These are phyloP conservation scores for Penicillium paxilli DNA, from an alignment of 495 filamentous ascomycete genomes.

Conservation along the genomic window DNA sequence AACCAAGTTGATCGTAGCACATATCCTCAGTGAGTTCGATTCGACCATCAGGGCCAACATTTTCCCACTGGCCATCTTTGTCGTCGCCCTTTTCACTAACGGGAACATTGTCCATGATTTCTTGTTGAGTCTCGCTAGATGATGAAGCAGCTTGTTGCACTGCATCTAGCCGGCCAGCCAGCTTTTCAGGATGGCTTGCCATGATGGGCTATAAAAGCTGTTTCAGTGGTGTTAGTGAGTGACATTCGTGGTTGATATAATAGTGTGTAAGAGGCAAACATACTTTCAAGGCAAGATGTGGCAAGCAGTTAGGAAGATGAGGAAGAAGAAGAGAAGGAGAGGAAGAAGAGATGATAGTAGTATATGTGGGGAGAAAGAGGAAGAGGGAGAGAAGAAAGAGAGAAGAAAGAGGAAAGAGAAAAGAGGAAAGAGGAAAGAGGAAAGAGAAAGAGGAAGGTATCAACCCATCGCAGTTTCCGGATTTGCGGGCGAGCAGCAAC, in stretches of 20 bases:
- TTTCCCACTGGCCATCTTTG: conserved; percentile 29
- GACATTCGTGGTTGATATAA: too few species aligned
- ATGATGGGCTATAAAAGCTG: conserved; percentile 2
- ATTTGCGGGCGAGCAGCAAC: too few species aligned
- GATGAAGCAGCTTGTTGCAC: conserved; percentile 13
- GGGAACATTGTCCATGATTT: conserved; percentile 20
- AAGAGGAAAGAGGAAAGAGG: conserved; percentile 3
- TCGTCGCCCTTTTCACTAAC: conserved; percentile 27
- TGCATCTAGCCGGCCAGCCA: conserved; percentile 31
- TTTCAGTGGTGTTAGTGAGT: neutral
- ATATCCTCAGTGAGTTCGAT: conserved; percentile 55
- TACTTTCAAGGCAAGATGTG: neutral
- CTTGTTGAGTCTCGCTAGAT: conserved; percentile 32
- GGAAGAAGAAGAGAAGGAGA: neutral
- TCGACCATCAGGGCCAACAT: conserved; percentile 29
- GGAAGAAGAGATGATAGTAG: neutral
- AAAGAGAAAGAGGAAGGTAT: conserved; percentile 4
- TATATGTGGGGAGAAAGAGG: neutral
- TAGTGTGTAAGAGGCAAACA: too few species aligned
- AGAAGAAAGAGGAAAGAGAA: conserved; percentile 14
- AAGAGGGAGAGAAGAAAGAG: conserved; percentile 8
- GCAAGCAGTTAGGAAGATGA: neutral
- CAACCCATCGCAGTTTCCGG: neutral
- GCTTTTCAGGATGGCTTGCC: conserved; percentile 20
- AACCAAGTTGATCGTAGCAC: conserved; percentile 58